phyloP scores from a whole-genome alignment of 352 stramenopile genomes.

The Pythium scleroteichum region DNA sequence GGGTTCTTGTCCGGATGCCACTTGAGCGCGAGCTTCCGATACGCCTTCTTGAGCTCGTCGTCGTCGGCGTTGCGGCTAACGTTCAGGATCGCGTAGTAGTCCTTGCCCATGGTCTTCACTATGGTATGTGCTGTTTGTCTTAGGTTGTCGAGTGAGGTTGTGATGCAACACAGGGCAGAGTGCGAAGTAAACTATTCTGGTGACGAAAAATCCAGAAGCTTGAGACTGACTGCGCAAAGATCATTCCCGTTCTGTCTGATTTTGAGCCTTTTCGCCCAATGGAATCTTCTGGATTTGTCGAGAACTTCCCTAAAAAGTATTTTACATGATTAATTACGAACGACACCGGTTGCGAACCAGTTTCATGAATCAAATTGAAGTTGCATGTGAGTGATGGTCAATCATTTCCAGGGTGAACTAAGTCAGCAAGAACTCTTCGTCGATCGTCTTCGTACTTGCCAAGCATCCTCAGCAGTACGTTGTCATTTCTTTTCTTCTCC shows the following conservation, averaged over 20 bases:
- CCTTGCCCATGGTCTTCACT: constrained; percentile 61
- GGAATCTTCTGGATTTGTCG: constrained; percentile 16
- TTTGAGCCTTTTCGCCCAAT: constrained; percentile 17
- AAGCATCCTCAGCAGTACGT: constrained; percentile 64
- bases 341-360: constrained; percentile 2
- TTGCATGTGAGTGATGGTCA: constrained; percentile 27
- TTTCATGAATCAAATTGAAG: constrained; percentile 16
- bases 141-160: not conserved
- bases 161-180: constrained; percentile 10
- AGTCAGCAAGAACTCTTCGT: constrained; percentile 13
- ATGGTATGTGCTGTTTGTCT: constrained; percentile 10
- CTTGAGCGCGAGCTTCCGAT: constrained; percentile 88
- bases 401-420: not conserved
- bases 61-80: constrained; percentile 67
- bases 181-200: constrained; percentile 1
- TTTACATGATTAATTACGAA: too few relatives aligned
- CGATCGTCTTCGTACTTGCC: constrained; percentile 36
- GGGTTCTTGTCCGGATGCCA: constrained; percentile 94
- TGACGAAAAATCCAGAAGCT: constrained; percentile 27
- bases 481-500: constrained; percentile 38
- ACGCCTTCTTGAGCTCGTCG: constrained; percentile 86
- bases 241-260: constrained; percentile 17
- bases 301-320: constrained; percentile 3
- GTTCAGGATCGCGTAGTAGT: constrained; percentile 85
- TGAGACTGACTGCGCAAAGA: not conserved